Conservation (phyloP, 768 basidiomycete species). For the Xerocomus potaroensis region DNA sequence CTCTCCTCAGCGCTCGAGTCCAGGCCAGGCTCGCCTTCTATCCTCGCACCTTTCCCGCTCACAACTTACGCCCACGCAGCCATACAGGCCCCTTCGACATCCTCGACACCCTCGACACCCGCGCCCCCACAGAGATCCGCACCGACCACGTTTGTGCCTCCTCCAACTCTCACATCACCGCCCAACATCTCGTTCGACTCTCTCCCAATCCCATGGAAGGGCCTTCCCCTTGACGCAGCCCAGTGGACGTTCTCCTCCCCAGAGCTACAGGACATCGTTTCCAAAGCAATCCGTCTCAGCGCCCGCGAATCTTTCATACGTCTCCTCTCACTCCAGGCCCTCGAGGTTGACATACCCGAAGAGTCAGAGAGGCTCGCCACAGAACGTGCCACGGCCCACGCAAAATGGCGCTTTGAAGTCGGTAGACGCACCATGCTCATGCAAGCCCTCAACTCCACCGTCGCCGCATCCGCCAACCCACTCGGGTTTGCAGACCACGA, state of each 20-base stretch:
- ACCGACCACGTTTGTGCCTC: constrained; percentile 23
- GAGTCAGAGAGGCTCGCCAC: constrained; percentile 56
- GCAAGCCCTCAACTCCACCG: constrained; percentile 60
- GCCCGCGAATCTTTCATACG: constrained; percentile 69
- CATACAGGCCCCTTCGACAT: constrained; percentile 7
- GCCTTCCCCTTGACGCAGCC: constrained; percentile 66
- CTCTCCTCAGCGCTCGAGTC: not conserved
- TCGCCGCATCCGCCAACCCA: constrained; percentile 28
- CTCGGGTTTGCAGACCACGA: constrained; percentile 27
- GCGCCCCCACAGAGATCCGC: constrained; percentile 1
- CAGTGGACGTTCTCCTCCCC: constrained; percentile 52
- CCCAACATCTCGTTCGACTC: constrained; percentile 55
- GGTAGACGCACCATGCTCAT: constrained; percentile 66
- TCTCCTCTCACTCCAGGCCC: constrained; percentile 56
- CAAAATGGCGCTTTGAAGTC: constrained; percentile 64
- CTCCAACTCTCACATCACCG: constrained; percentile 41
- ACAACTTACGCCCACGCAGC: constrained; percentile 8
- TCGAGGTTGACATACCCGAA: constrained; percentile 54
- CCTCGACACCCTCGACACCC: constrained; percentile 1
- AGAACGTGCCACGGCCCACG: constrained; percentile 51
- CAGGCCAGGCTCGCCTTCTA: not conserved
- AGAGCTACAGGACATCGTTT: constrained; percentile 65
- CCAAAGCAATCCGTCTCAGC: constrained; percentile 64
- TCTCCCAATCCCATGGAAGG: constrained; percentile 58
- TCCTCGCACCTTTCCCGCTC: not conserved